phyloP scores from a whole-genome alignment of 768 basidiomycete genomes.

The Rhizopogon vinicolor region DNA sequence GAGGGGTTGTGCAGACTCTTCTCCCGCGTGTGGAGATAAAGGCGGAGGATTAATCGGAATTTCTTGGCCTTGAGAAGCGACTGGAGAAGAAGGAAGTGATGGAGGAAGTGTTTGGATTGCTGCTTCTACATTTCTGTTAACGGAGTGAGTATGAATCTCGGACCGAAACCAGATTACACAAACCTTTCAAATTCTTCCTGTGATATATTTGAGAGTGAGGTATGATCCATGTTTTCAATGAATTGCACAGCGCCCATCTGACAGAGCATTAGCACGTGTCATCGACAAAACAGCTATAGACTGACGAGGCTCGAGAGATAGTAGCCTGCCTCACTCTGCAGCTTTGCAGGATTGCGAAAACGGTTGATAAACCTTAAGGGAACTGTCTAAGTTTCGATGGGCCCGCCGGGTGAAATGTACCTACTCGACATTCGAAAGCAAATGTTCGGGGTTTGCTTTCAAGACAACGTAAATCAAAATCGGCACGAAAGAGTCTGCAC shows the following conservation, averaged over 20 bases:
- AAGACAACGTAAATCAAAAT: slow-evolving; percentile 92
- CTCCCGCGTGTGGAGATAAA: slow-evolving; percentile 61
- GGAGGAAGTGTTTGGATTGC: slow-evolving; percentile 47
- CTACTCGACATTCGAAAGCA: slow-evolving; percentile 94
- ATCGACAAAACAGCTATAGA: background rate
- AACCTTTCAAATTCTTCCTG: slow-evolving; percentile 90
- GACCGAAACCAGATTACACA: slow-evolving; percentile 7
- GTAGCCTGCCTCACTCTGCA: slow-evolving; percentile 95
- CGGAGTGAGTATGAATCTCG: slow-evolving; percentile 5
- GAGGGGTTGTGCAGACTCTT: slow-evolving; percentile 85
- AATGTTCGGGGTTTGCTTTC: slow-evolving; percentile 88
- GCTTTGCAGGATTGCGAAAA: slow-evolving; percentile 83
- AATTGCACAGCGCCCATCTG: slow-evolving; percentile 97
- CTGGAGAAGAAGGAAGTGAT: slow-evolving; percentile 25
- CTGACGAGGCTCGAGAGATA: slow-evolving; percentile 92
- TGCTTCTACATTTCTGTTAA: slow-evolving; percentile 49
- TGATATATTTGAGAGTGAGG: slow-evolving; percentile 88
- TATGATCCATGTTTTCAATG: slow-evolving; percentile 97
- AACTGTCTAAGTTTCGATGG: background rate
- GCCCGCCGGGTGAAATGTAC: slow-evolving; percentile 17
- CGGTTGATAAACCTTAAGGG: slow-evolving; percentile 83
- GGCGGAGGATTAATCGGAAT: slow-evolving; percentile 28
- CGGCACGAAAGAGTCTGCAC: slow-evolving; percentile 93
- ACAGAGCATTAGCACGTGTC: background rate
- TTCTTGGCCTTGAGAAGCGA: slow-evolving; percentile 32